Evolutionary conservation across 1,284 basidiomycete genomes (phyloP).

Genomic region (Veloboletus limbatus): DNA sequence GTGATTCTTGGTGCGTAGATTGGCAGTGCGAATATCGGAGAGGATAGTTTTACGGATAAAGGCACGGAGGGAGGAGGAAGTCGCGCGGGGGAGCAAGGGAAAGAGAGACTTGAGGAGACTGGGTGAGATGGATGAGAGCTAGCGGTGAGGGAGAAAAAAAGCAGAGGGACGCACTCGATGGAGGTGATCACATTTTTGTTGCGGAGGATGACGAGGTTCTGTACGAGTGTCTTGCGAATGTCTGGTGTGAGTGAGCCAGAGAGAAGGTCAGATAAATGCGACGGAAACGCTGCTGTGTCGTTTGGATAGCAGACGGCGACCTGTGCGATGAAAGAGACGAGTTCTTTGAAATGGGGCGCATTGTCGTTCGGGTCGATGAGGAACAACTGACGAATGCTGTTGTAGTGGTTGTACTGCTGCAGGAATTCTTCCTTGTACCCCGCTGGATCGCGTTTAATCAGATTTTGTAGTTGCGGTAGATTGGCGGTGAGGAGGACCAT

Average conservation of each 20-base stretch:
- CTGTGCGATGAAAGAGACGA: constrained; percentile 85
- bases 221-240: constrained; percentile 78
- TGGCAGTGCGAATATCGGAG: constrained; percentile 93
- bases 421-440: constrained; percentile 96
- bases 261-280: constrained; percentile 73
- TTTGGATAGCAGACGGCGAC: constrained; percentile 87
- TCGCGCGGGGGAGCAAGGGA: constrained; percentile 88
- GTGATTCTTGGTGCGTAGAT: constrained; percentile 87
- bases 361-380: constrained; percentile 76
- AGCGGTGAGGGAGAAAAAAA: no score
- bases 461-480: constrained; percentile 85
- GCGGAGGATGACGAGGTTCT: constrained; percentile 88
- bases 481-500: constrained; percentile 68
- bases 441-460: constrained; percentile 92
- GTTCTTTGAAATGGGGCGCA: constrained; percentile 78
- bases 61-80: constrained; percentile 78
- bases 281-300: constrained; percentile 80
- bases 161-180: constrained; percentile 75
- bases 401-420: constrained; percentile 98
- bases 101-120: constrained; percentile 91
- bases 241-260: constrained; percentile 74
- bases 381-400: constrained; percentile 84
- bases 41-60: constrained; percentile 95
- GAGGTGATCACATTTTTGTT: constrained; percentile 93
- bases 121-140: background rate